Conservation (phyloP, 345 rosid genomes). For the Dipteronia dyeriana region DNA sequence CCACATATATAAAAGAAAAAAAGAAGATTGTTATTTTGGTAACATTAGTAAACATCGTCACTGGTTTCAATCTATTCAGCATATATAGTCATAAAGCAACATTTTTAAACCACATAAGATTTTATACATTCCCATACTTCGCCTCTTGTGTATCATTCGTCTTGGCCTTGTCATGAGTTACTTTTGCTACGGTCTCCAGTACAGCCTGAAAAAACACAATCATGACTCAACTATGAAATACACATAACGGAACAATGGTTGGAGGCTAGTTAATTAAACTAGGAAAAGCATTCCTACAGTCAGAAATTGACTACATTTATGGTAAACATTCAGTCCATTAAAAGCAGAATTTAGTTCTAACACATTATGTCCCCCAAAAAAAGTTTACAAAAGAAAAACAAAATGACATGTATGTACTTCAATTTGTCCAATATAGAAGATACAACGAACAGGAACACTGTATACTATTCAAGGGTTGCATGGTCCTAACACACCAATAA, state of each 20-base stretch:
- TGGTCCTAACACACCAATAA: not conserved
- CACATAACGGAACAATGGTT: not conserved
- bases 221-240: slow-evolving; percentile 18
- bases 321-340: too few species aligned
- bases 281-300: too few species aligned
- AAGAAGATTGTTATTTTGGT: slow-evolving; percentile 2
- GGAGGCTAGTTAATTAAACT: not conserved
- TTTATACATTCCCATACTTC: slow-evolving; percentile 48
- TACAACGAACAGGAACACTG: not conserved
- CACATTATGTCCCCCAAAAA: too few species aligned
- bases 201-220: slow-evolving; percentile 65
- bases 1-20: not conserved
- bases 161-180: slow-evolving; percentile 82
- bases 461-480: not conserved
- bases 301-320: too few species aligned
- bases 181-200: slow-evolving; percentile 91
- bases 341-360: too few species aligned
- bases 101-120: slow-evolving; percentile 15
- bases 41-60: not conserved
- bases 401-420: too few species aligned
- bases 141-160: slow-evolving; percentile 75
- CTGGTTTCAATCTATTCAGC: not conserved
- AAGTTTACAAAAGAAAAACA: too few species aligned
- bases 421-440: too few species aligned
- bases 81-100: not conserved